These are phyloP conservation scores for Rosa multiflora DNA, from an alignment of 306 rosid genomes.

Conservation along the genomic window DNA sequence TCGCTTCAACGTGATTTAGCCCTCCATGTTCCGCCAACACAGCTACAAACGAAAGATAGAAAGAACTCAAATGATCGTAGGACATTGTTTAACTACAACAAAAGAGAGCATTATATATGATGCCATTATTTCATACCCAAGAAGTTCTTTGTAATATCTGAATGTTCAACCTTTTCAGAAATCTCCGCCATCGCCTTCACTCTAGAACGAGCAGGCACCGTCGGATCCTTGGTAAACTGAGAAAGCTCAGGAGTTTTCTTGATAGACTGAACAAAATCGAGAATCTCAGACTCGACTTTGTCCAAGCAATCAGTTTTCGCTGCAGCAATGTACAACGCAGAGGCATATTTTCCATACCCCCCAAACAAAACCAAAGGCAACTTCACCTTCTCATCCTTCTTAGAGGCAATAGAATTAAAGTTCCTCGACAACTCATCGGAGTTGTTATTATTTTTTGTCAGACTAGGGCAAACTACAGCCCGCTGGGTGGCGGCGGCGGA, in stretches of 20 bases:
- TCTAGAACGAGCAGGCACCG: slow-evolving; percentile 55
- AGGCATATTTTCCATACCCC: slow-evolving; percentile 88
- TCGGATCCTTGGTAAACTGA: slow-evolving; percentile 60
- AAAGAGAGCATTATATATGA: not conserved
- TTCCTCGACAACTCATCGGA: slow-evolving; percentile 62
- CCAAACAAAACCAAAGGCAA: slow-evolving; percentile 81
- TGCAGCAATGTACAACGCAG: slow-evolving; percentile 80
- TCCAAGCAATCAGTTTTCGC: slow-evolving; percentile 60
- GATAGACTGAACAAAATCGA: slow-evolving; percentile 49
- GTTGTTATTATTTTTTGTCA: slow-evolving; percentile 12
- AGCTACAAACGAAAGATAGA: slow-evolving; percentile 36
- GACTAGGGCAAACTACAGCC: slow-evolving; percentile 37
- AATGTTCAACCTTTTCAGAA: slow-evolving; percentile 54
- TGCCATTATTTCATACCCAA: slow-evolving; percentile 46
- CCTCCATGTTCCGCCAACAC: slow-evolving; percentile 71
- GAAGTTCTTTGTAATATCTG: slow-evolving; percentile 71
- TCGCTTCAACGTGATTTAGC: slow-evolving; percentile 59
- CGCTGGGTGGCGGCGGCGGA: slow-evolving; percentile 31
- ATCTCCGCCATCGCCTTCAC: slow-evolving; percentile 54
- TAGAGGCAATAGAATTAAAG: slow-evolving; percentile 49
- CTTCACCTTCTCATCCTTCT: slow-evolving; percentile 53
- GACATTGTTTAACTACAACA: not conserved
- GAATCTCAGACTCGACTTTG: slow-evolving; percentile 78
- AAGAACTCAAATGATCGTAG: not conserved
- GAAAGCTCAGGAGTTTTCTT: slow-evolving; percentile 52